A percentile compares a stretch with the other conserved stretches of the same genome.
phyloP scores from a whole-genome alignment of 495 filamentous ascomycete genomes.

The Penicillium steckii region DNA sequence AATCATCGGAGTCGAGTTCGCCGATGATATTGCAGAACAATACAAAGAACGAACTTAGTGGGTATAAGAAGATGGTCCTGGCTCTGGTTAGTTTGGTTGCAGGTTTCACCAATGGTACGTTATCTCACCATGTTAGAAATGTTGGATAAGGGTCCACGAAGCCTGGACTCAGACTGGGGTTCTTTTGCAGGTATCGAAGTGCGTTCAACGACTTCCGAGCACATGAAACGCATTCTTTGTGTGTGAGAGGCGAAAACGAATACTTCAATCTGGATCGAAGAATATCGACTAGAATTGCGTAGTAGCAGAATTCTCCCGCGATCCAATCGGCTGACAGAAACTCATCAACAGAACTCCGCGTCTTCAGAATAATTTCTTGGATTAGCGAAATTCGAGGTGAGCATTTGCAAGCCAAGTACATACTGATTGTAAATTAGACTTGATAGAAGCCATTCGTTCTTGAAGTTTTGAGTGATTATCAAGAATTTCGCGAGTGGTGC shows the following conservation, averaged over 20 bases:
- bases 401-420: not conserved
- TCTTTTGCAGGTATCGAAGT: constrained; percentile 25
- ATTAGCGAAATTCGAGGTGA: not conserved
- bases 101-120: too few relatives aligned
- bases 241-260: constrained; percentile 20
- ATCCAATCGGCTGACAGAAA: constrained; percentile 21
- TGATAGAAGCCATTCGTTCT: constrained; percentile 20
- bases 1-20: constrained; percentile 24
- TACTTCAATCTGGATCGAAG: constrained; percentile 25
- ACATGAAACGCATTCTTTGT: constrained; percentile 25
- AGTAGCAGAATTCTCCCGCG: constrained; percentile 27
- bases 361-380: not conserved
- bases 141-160: constrained; percentile 28
- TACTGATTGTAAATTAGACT: constrained; percentile 20
- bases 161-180: constrained; percentile 15
- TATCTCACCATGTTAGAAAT: constrained; percentile 29
- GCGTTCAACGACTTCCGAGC: constrained; percentile 24
- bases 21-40: constrained; percentile 33
- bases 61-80: constrained; percentile 31
- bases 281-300: constrained; percentile 31
- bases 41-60: constrained; percentile 32
- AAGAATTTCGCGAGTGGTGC: constrained; percentile 8
- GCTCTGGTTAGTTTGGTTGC: not conserved
- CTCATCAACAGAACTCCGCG: constrained; percentile 10
- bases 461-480: constrained; percentile 16